These are phyloP conservation scores for Blastobotrys serpentis DNA, from an alignment of 1,139 yeast genomes.

Conservation along the genomic window DNA sequence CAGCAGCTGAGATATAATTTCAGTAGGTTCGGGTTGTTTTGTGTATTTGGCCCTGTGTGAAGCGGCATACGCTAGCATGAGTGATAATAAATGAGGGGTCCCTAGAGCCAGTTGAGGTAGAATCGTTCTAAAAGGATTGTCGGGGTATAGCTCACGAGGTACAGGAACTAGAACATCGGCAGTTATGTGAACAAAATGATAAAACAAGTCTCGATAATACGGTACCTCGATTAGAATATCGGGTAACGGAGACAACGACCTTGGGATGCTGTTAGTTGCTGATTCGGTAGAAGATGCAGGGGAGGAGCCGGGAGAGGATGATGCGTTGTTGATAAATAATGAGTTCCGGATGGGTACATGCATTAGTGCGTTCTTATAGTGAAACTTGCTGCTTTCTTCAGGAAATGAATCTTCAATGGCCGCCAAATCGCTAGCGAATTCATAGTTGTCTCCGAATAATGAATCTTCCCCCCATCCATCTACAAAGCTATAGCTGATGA, in stretches of 20 bases:
- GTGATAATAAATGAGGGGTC: slow-evolving; percentile 53
- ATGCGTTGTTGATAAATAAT: slow-evolving; percentile 13
- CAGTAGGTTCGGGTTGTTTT: slow-evolving; percentile 44
- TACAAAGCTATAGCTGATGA: background rate
- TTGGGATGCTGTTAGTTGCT: slow-evolving; percentile 42
- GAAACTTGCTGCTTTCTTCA: slow-evolving; percentile 2
- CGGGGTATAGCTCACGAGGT: slow-evolving; percentile 51
- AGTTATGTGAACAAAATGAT: slow-evolving; percentile 62
- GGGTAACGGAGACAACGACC: slow-evolving; percentile 55
- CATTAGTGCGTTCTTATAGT: slow-evolving; percentile 22
- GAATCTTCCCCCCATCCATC: background rate
- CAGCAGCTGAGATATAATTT: slow-evolving; percentile 51
- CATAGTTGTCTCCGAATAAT: slow-evolving; percentile 8
- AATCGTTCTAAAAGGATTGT: slow-evolving; percentile 65
- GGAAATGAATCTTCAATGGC: slow-evolving; percentile 12
- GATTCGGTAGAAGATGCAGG: slow-evolving; percentile 13
- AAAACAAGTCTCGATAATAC: slow-evolving; percentile 57
- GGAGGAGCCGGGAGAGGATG: slow-evolving; percentile 15
- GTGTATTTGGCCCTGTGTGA: slow-evolving; percentile 43
- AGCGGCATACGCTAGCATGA: slow-evolving; percentile 68
- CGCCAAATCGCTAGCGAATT: slow-evolving; percentile 15
- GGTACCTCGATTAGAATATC: slow-evolving; percentile 58
- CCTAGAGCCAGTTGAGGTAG: slow-evolving; percentile 71
- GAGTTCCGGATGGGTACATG: slow-evolving; percentile 24
- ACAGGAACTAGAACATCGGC: slow-evolving; percentile 68